These are phyloP conservation scores for Plectosphaerella cucumerina DNA, from an alignment of 2,329 filamentous ascomycete genomes.

Conservation along the genomic window DNA sequence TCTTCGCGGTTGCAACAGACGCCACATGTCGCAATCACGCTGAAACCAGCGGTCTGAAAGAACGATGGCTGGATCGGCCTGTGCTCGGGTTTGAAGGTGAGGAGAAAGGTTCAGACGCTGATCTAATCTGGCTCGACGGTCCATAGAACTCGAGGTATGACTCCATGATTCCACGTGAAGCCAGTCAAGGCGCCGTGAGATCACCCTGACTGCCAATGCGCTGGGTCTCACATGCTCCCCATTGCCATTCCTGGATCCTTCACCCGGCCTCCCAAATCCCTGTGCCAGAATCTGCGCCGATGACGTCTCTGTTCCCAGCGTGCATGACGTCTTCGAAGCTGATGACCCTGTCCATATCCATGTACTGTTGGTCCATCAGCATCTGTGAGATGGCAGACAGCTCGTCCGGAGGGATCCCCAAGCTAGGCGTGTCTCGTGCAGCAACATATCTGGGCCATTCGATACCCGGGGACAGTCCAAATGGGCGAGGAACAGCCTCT, in stretches of 20 bases:
- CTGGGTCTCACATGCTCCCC: not conserved
- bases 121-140: not conserved
- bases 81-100: not conserved
- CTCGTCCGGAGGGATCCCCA: slow-evolving; percentile 9
- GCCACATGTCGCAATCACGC: not conserved
- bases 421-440: not conserved
- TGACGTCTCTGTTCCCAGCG: slow-evolving; percentile 5
- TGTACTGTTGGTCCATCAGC: slow-evolving; percentile 11
- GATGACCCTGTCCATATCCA: slow-evolving; percentile 16
- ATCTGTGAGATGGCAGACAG: slow-evolving; percentile 15
- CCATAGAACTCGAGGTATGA: not conserved
- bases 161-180: not conserved
- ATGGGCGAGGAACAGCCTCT: not conserved
- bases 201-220: not conserved
- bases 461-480: not conserved
- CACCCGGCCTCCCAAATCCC: slow-evolving; percentile 1
- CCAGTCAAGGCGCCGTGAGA: not conserved
- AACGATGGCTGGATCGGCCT: not conserved
- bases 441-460: not conserved
- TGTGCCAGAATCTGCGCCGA: slow-evolving; percentile 6
- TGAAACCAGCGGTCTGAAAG: not conserved
- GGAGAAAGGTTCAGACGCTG: not conserved
- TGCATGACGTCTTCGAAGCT: slow-evolving; percentile 13
- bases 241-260: not conserved
- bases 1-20: not conserved